phyloP scores from a whole-genome alignment of 208 protist species.

The Strigomonas culicis region DNA sequence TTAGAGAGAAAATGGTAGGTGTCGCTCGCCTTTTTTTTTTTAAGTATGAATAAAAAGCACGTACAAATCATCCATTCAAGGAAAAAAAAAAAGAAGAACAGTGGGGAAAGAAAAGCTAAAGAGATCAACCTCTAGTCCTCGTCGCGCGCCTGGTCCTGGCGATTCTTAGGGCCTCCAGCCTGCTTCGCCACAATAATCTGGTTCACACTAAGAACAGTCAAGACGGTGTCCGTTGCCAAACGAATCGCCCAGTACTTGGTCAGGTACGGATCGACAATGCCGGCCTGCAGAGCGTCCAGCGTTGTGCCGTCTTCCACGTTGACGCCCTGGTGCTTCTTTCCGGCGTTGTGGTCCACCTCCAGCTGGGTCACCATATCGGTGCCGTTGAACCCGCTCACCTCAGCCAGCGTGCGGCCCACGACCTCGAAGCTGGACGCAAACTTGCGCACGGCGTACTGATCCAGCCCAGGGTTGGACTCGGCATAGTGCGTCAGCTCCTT shows the following conservation, averaged over 20 bases:
- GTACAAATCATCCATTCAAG: neutral
- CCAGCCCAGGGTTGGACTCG: slow-evolving; percentile 92
- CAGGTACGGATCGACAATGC: slow-evolving; percentile 93
- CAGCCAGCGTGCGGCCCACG: slow-evolving; percentile 97
- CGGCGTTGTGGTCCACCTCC: slow-evolving; percentile 94
- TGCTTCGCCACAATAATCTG: slow-evolving; percentile 99
- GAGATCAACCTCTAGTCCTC: slow-evolving; percentile 34
- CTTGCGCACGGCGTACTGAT: slow-evolving; percentile 98
- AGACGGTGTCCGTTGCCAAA: slow-evolving; percentile 95
- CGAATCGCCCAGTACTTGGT: slow-evolving; percentile 94
- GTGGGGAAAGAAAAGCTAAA: neutral
- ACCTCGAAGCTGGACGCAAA: slow-evolving; percentile 98
- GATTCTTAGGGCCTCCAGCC: slow-evolving; percentile 95
- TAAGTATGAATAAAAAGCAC: neutral
- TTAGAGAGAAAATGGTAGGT: too few relatives aligned
- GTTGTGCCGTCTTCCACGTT: slow-evolving; percentile 90
- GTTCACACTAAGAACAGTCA: slow-evolving; percentile 95
- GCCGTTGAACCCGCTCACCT: slow-evolving; percentile 96
- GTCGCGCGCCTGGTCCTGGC: slow-evolving; percentile 80
- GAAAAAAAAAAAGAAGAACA: slow-evolving; percentile 1
- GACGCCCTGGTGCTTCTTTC: slow-evolving; percentile 90
- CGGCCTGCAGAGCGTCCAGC: slow-evolving; percentile 74
- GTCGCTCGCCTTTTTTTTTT: too few relatives aligned
- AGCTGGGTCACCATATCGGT: slow-evolving; percentile 96
- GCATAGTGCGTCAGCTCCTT: slow-evolving; percentile 81